Conservation (phyloP, 2,329 filamentous ascomycete species). For the Fusarium sp. region DNA sequence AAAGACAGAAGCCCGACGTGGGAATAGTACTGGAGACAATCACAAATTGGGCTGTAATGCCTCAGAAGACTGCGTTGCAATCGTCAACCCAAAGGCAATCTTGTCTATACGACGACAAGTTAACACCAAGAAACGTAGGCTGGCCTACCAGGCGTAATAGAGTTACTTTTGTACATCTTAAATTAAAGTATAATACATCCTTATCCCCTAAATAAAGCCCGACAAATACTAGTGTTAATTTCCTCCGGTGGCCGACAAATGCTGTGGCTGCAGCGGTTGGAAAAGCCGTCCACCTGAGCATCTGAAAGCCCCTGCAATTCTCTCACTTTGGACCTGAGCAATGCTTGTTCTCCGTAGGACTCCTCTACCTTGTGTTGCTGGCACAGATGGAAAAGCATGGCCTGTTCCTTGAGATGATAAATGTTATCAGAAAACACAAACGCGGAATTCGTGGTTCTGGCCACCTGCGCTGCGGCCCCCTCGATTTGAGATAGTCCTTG, state of each 20-base stretch:
- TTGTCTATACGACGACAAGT: not conserved
- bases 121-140: not conserved
- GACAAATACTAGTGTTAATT: not conserved
- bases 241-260: not conserved
- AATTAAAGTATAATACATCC: rapidly evolving
- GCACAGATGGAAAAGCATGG: not conserved
- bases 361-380: not conserved
- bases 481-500: not conserved
- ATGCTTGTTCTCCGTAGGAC: not conserved
- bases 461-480: not conserved
- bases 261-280: not conserved
- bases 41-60: not conserved
- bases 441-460: not conserved
- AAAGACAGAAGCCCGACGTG: not conserved
- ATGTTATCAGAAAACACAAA: not conserved
- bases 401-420: not conserved
- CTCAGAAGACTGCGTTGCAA: not conserved
- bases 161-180: rapidly evolving
- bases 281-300: not conserved
- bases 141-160: not conserved
- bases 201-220: not conserved
- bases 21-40: not conserved
- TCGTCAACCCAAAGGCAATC: not conserved
- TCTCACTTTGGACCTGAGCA: not conserved
- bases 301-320: not conserved